Evolutionary conservation across 2,329 filamentous ascomycete genomes (phyloP).

Genomic region (Talaromyces sp.): DNA sequence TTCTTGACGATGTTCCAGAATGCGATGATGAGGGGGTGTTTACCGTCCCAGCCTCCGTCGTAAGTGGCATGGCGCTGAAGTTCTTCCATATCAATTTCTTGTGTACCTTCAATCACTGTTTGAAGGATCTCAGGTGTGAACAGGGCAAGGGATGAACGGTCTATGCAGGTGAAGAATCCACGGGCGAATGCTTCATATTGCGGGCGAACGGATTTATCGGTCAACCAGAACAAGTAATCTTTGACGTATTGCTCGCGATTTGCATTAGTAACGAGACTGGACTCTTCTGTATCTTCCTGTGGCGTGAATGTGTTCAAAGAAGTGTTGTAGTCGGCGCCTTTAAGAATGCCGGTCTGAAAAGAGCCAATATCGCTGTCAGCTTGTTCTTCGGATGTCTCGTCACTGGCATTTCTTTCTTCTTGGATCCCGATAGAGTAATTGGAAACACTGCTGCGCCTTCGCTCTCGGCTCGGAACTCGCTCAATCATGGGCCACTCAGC

Average conservation of each 20-base stretch:
- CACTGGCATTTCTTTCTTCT: neutral
- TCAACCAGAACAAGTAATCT: conserved; percentile 82
- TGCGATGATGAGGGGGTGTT: conserved; percentile 65
- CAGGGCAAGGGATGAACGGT: conserved; percentile 66
- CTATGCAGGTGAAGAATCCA: conserved; percentile 75
- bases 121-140: conserved; percentile 69
- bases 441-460: conserved; percentile 14
- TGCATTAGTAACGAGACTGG: conserved; percentile 71
- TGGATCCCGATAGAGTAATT: neutral
- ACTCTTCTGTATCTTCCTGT: conserved; percentile 46
- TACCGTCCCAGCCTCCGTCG: conserved; percentile 69
- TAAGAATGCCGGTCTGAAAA: conserved; percentile 23
- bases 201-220: conserved; percentile 68
- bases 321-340: conserved; percentile 25
- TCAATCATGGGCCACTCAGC: conserved; percentile 31
- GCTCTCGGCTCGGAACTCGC: conserved; percentile 9
- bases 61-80: conserved; percentile 71
- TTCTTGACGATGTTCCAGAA: conserved; percentile 84
- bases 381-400: neutral
- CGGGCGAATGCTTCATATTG: conserved; percentile 77
- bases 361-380: conserved; percentile 8
- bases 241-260: conserved; percentile 76
- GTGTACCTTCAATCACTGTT: conserved; percentile 75
- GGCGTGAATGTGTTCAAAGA: conserved; percentile 26
- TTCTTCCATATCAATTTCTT: conserved; percentile 72